These are phyloP conservation scores for Leishmania guyanensis DNA, from an alignment of 208 protist species.

Conservation along the genomic window DNA sequence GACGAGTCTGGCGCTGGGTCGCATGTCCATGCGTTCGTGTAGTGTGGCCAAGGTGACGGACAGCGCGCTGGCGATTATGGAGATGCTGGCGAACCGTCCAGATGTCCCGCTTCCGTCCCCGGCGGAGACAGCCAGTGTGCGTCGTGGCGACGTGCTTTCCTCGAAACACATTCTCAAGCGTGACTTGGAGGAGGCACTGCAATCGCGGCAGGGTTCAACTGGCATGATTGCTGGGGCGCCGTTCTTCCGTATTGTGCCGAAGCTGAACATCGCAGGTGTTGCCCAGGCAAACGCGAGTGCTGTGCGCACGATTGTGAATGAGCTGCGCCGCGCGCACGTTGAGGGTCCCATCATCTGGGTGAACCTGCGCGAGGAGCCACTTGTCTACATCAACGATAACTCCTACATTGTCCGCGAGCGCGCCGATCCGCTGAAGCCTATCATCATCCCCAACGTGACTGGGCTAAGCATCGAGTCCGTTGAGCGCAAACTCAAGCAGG, in stretches of 20 bases:
- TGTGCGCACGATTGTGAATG: constrained; percentile 80
- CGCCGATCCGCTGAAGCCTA: constrained; percentile 66
- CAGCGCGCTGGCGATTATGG: constrained; percentile 69
- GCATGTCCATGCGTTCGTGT: constrained; percentile 64
- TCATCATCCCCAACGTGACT: constrained; percentile 87
- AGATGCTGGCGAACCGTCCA: constrained; percentile 58
- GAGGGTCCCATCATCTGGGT: constrained; percentile 80
- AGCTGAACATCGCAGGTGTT: constrained; percentile 83
- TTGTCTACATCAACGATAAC: constrained; percentile 87
- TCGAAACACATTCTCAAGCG: constrained; percentile 76
- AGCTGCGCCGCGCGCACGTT: constrained; percentile 67
- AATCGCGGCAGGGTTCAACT: constrained; percentile 54
- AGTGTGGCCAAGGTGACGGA: constrained; percentile 63
- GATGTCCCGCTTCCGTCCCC: constrained; percentile 77
- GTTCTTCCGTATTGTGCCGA: constrained; percentile 87
- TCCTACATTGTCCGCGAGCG: constrained; percentile 87
- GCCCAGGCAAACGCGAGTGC: constrained; percentile 79
- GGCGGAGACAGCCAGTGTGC: constrained; percentile 53
- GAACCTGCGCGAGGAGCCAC: constrained; percentile 87
- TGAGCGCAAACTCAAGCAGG: constrained; percentile 84
- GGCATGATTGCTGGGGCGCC: constrained; percentile 85
- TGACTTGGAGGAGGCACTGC: constrained; percentile 78
- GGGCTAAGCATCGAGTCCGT: constrained; percentile 72
- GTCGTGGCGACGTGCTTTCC: constrained; percentile 81
- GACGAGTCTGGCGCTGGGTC: constrained; percentile 39